Conservation (phyloP, 495 filamentous ascomycete species). For the Penicillium cataractarum region DNA sequence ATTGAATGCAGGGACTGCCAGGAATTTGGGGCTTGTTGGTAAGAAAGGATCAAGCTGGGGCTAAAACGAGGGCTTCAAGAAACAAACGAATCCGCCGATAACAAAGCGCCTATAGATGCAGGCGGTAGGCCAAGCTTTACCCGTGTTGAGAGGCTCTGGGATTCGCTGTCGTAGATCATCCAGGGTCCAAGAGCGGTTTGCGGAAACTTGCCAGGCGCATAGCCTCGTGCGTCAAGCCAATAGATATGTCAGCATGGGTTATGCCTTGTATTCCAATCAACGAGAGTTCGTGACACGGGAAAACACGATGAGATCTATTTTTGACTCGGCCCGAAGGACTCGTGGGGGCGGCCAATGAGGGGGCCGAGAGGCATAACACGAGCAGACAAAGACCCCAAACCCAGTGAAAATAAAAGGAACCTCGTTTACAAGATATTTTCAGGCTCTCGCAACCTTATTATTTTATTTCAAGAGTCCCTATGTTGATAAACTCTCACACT, state of each 20-base stretch:
- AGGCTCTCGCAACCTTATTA: not conserved
- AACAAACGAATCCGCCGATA: not conserved
- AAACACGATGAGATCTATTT: not conserved
- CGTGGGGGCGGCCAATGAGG: not conserved
- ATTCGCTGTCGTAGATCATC: not conserved
- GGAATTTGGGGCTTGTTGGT: not conserved
- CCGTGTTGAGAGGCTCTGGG: not conserved
- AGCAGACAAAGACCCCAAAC: not conserved
- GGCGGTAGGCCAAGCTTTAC: not conserved
- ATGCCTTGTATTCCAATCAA: not conserved
- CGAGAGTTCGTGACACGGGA: not conserved
- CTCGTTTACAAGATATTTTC: not conserved
- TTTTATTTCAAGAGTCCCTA: not conserved
- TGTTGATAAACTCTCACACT: not conserved
- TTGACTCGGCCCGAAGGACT: constrained; percentile 1
- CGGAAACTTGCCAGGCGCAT: not conserved
- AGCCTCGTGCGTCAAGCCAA: not conserved
- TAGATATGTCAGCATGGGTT: not conserved
- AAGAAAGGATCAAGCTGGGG: not conserved
- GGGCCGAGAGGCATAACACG: not conserved
- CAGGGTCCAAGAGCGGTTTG: not conserved
- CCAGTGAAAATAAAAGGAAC: not conserved
- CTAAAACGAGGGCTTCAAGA: not conserved
- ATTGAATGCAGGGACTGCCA: not conserved
- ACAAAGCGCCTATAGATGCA: not conserved